Percentiles rank a stretch among this genome's conserved stretches.
Conservation (phyloP, 331 rosid genomes). For the Spiraea crenata region DNA sequence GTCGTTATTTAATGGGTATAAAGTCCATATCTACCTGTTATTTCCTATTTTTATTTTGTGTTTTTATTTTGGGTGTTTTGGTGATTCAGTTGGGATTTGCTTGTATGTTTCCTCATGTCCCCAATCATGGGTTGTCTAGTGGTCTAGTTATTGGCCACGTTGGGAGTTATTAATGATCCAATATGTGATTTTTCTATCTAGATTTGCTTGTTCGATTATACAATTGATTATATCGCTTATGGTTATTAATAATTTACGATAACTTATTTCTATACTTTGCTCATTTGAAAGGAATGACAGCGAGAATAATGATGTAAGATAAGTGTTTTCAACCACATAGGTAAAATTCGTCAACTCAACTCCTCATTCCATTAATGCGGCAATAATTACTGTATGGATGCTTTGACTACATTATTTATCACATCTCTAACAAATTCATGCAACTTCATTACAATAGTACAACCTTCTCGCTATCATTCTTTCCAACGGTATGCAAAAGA, state of each 20-base stretch:
- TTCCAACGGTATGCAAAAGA: too few species aligned
- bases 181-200: background rate
- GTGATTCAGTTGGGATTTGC: slow-evolving; percentile 25
- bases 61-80: background rate
- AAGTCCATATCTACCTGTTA: slow-evolving; percentile 34
- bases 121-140: slow-evolving; percentile 18
- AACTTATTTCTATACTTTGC: too few species aligned
- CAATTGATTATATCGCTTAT: background rate
- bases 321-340: too few species aligned
- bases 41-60: background rate
- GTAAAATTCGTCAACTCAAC: too few species aligned
- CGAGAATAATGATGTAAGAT: too few species aligned
- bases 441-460: too few species aligned
- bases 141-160: slow-evolving; percentile 27
- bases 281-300: too few species aligned
- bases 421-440: background rate
- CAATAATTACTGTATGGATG: too few species aligned
- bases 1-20: slow-evolving; percentile 12
- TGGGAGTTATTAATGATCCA: slow-evolving; percentile 18
- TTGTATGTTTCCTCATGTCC: slow-evolving; percentile 26
- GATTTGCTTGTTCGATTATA: too few species aligned
- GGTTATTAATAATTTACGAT: too few species aligned
- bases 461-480: too few species aligned
- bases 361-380: too few species aligned
- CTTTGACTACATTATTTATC: background rate